Conservation (phyloP, 1,284 basidiomycete genomes). For the Naganishia albida region DNA sequence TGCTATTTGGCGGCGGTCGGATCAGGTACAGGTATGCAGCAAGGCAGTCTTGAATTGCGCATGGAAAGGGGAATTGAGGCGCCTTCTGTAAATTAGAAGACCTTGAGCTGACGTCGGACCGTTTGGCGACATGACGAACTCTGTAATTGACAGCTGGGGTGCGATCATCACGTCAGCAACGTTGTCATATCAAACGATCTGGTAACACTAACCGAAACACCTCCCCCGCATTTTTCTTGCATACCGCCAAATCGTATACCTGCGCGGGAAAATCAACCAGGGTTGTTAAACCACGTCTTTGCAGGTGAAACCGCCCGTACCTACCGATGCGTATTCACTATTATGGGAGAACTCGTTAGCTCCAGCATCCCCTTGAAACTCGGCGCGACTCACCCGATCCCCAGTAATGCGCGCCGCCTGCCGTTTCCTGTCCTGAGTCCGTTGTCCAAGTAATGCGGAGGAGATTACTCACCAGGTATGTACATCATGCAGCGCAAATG, state of each 20-base stretch:
- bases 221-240: constrained; percentile 88
- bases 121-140: constrained; percentile 40
- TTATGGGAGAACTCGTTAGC: background rate
- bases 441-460: background rate
- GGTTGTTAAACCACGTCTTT: background rate
- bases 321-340: constrained; percentile 43
- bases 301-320: background rate
- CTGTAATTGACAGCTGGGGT: constrained; percentile 79
- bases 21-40: constrained; percentile 77
- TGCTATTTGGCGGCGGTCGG: constrained; percentile 66
- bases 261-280: background rate
- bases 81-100: constrained; percentile 58
- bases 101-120: background rate
- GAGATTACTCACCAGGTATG: constrained; percentile 66
- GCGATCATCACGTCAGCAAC: background rate
- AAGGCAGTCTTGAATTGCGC: constrained; percentile 82
- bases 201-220: constrained; percentile 65
- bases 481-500: constrained; percentile 82
- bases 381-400: constrained; percentile 58
- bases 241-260: constrained; percentile 79
- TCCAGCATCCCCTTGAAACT: background rate
- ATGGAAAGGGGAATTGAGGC: constrained; percentile 96
- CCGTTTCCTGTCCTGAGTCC: background rate
- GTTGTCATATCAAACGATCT: constrained; percentile 1
- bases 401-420: constrained; percentile 56